A percentile compares a stretch with the other conserved stretches of the same genome.
Evolutionary conservation across 768 basidiomycete genomes (phyloP).

Genomic region (Suillus occidentalis): DNA sequence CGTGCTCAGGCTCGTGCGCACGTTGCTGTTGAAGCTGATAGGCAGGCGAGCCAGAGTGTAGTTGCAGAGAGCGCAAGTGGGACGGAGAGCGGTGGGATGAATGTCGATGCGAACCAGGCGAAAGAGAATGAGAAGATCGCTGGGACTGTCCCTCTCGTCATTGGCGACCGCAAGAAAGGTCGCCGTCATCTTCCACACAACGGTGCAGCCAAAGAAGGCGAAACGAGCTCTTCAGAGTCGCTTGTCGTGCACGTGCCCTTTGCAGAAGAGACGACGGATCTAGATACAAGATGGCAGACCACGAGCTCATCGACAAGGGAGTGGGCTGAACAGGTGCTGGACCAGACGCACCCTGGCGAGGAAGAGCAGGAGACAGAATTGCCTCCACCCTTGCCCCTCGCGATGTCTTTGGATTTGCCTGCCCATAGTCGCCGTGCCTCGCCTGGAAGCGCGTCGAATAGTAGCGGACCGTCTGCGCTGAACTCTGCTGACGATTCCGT

Average conservation of each 20-base stretch:
- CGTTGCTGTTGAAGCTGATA: not conserved
- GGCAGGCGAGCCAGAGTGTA: conserved; percentile 2
- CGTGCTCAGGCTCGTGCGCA: conserved; percentile 3
- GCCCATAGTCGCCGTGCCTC: conserved; percentile 21
- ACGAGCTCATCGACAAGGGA: conserved; percentile 36
- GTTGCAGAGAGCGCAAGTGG: conserved; percentile 1
- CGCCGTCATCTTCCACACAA: conserved; percentile 12
- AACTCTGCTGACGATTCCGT: conserved; percentile 27
- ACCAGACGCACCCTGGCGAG: conserved; percentile 26
- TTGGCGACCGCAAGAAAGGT: conserved; percentile 28
- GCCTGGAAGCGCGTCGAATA: conserved; percentile 23
- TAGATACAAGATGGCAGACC: conserved; percentile 20
- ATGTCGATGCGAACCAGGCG: conserved; percentile 22
- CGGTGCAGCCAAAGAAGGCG: conserved; percentile 9
- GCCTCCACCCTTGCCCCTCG: conserved; percentile 5
- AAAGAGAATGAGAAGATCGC: conserved; percentile 10
- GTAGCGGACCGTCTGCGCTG: conserved; percentile 24
- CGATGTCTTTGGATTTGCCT: conserved; percentile 12
- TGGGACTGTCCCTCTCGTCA: conserved; percentile 27
- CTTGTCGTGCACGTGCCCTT: conserved; percentile 33
- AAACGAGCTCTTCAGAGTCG: conserved; percentile 19
- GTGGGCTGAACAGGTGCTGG: conserved; percentile 47
- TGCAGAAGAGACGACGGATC: conserved; percentile 16
- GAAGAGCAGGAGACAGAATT: conserved; percentile 8
- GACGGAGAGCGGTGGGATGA: conserved; percentile 18